A percentile compares a stretch with the other conserved stretches of the same genome.
Evolutionary conservation across 2,329 filamentous ascomycete genomes (phyloP).

Genomic region (Aphanocladium album): DNA sequence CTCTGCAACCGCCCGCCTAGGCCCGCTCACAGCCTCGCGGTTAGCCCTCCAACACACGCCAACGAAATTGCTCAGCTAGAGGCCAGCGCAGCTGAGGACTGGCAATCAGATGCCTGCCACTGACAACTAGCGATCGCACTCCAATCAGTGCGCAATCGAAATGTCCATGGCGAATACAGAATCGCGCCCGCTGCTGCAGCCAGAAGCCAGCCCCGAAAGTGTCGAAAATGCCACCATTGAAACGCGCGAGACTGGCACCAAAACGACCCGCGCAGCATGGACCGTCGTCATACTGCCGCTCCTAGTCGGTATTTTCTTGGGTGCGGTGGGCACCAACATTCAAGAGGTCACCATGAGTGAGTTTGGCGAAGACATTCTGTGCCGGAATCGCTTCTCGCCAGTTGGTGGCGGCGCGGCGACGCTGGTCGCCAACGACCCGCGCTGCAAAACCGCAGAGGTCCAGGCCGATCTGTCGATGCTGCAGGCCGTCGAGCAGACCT

Average conservation of each 20-base stretch:
- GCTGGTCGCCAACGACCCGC: not conserved
- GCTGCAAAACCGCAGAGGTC: not conserved
- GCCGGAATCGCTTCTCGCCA: not conserved
- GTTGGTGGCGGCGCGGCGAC: not conserved
- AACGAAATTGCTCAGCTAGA: too few species aligned
- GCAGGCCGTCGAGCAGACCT: not conserved
- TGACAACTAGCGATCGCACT: not conserved
- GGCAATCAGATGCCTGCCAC: not conserved
- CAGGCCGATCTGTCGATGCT: not conserved
- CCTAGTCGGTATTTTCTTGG: not conserved
- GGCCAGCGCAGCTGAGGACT: too few species aligned
- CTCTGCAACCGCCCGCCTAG: too few species aligned
- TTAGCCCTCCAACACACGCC: too few species aligned
- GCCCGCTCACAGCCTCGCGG: too few species aligned
- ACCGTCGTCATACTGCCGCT: not conserved
- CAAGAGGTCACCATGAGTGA: conserved; percentile 1
- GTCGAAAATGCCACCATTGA: too few species aligned
- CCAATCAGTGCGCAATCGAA: not conserved
- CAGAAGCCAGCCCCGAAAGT: not conserved
- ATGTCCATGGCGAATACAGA: not conserved
- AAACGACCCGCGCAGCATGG: not conserved
- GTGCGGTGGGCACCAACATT: not conserved
- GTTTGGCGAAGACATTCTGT: not conserved
- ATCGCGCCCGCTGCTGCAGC: not conserved
- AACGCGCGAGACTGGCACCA: not conserved